phyloP scores from a whole-genome alignment of 371 early-diverging fungal species.

The Globomyces sp. region DNA sequence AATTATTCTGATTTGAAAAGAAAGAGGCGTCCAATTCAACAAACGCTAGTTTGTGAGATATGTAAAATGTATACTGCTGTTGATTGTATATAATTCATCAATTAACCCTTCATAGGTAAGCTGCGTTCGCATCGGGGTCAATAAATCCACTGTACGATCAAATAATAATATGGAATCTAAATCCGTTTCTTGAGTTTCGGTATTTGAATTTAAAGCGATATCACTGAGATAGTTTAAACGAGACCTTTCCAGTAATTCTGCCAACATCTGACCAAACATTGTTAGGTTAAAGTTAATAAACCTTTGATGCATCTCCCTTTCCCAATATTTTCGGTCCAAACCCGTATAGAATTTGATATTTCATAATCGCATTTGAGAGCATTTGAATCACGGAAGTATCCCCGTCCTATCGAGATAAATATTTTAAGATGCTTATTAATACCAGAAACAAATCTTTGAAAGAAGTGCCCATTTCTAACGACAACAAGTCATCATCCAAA shows the following conservation, averaged over 20 bases:
- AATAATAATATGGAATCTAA: slow-evolving; percentile 88
- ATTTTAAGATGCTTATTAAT: not conserved
- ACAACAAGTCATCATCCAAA: slow-evolving; percentile 85
- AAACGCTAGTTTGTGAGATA: slow-evolving; percentile 38
- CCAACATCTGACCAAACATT: slow-evolving; percentile 51
- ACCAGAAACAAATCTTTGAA: slow-evolving; percentile 83
- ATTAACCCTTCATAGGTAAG: slow-evolving; percentile 93
- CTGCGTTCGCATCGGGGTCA: slow-evolving; percentile 90
- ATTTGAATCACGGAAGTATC: slow-evolving; percentile 78
- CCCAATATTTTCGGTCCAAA: slow-evolving; percentile 85
- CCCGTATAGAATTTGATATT: slow-evolving; percentile 81
- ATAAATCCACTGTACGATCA: slow-evolving; percentile 84
- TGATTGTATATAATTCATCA: slow-evolving; percentile 58
- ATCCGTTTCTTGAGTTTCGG: slow-evolving; percentile 37
- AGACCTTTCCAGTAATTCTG: slow-evolving; percentile 79
- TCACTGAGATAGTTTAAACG: slow-evolving; percentile 70
- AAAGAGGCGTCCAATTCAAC: slow-evolving; percentile 45
- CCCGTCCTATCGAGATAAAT: slow-evolving; percentile 57
- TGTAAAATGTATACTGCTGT: slow-evolving; percentile 20
- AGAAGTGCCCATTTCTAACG: slow-evolving; percentile 77
- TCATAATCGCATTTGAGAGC: slow-evolving; percentile 80
- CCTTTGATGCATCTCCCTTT: slow-evolving; percentile 82
- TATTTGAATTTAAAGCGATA: not conserved
- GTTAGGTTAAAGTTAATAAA: slow-evolving; percentile 25
- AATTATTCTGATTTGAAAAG: slow-evolving; percentile 22